Evolutionary conservation across 345 rosid species (phyloP).

Genomic region (Melaleuca quinquenervia): DNA sequence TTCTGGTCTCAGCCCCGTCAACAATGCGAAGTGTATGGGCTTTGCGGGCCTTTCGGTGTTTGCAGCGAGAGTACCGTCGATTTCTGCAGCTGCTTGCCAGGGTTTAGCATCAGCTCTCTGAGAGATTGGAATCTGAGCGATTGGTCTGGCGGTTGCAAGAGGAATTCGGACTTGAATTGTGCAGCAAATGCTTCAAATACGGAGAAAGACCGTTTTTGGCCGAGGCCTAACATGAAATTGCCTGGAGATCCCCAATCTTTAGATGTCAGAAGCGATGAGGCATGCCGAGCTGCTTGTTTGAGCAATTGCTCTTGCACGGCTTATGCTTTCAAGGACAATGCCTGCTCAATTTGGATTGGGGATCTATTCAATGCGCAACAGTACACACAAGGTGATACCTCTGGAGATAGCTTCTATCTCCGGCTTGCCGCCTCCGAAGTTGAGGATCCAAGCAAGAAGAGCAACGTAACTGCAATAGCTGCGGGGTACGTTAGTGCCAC

Average conservation of each 20-base stretch:
- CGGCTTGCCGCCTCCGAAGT: constrained; percentile 65
- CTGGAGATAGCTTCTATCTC: constrained; percentile 29
- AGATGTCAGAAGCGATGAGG: constrained; percentile 2
- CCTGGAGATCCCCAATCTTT: constrained; percentile 7
- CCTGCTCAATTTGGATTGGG: constrained; percentile 43
- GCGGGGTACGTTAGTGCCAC: constrained; percentile 21
- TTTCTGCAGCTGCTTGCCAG: background rate
- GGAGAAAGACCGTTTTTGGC: constrained; percentile 20
- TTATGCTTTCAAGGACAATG: constrained; percentile 32
- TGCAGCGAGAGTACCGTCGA: constrained; percentile 15
- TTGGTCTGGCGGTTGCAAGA: constrained; percentile 50
- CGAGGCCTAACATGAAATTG: constrained; percentile 5
- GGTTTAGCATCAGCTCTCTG: constrained; percentile 1
- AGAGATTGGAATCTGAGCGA: constrained; percentile 40
- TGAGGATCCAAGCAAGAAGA: constrained; percentile 19
- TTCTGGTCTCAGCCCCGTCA: constrained; percentile 59
- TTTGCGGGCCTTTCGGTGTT: constrained; percentile 54
- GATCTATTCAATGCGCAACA: constrained; percentile 39
- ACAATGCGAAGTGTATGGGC: constrained; percentile 48
- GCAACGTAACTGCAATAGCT: too few relatives aligned
- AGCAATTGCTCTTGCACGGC: constrained; percentile 55
- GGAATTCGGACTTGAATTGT: constrained; percentile 39
- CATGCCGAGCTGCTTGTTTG: constrained; percentile 37
- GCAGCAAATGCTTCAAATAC: constrained; percentile 11
- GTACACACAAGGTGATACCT: constrained; percentile 16